Conservation (phyloP, 2,329 filamentous ascomycete species). For the Phaeophleospora eucalypticola region DNA sequence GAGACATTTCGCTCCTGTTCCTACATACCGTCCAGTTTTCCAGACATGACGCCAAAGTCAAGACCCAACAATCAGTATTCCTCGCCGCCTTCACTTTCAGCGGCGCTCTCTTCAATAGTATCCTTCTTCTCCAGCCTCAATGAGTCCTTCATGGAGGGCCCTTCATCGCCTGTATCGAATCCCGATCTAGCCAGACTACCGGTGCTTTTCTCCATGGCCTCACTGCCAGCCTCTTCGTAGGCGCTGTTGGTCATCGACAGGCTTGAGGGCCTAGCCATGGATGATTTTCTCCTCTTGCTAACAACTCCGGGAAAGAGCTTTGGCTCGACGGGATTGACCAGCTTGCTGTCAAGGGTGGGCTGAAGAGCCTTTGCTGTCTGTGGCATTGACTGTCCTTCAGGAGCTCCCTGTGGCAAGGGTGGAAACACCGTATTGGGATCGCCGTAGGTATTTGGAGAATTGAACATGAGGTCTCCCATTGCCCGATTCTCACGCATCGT, state of each 20-base stretch:
- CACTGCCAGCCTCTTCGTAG: slow-evolving; percentile 10
- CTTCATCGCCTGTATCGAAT: slow-evolving; percentile 6
- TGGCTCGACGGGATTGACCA: slow-evolving; percentile 55
- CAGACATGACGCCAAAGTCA: too few relatives aligned
- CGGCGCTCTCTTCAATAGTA: slow-evolving; percentile 17
- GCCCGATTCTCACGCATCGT: slow-evolving; percentile 4
- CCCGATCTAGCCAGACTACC: slow-evolving; percentile 13
- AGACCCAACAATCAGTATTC: too few relatives aligned
- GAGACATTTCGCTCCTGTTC: too few relatives aligned
- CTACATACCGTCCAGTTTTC: too few relatives aligned
- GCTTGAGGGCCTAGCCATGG: slow-evolving; percentile 8
- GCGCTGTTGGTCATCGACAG: slow-evolving; percentile 2
- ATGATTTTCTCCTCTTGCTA: slow-evolving; percentile 36
- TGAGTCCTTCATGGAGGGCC: slow-evolving; percentile 8
- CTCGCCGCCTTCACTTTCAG: slow-evolving; percentile 7
- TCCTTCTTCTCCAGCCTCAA: slow-evolving; percentile 13
- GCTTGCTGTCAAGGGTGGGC: slow-evolving; percentile 43
- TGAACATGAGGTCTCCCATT: slow-evolving; percentile 1
- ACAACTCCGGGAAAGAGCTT: slow-evolving; percentile 70
- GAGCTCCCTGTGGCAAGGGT: slow-evolving; percentile 2
- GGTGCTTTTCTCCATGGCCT: slow-evolving; percentile 20
- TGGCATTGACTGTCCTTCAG: background rate
- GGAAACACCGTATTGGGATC: slow-evolving; percentile 4
- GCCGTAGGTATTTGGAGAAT: slow-evolving; percentile 14
- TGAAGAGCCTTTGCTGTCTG: slow-evolving; percentile 26